Evolutionary conservation across 768 basidiomycete species (phyloP).

Genomic region (Tylopilus subfusipes): DNA sequence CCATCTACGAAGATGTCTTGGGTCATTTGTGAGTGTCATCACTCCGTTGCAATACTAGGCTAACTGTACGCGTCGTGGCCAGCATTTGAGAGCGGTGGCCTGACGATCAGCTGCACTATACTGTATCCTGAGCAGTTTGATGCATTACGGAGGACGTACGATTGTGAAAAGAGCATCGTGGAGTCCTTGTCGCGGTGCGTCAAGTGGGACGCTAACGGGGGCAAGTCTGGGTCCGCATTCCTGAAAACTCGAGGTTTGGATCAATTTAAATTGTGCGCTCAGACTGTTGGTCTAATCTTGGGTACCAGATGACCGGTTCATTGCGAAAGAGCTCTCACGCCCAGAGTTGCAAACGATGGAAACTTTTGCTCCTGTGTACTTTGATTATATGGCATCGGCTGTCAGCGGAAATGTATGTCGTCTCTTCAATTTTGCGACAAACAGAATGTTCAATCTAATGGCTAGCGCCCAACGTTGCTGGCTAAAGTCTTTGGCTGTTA

Average conservation of each 20-base stretch:
- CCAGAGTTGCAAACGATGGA: conserved; percentile 94
- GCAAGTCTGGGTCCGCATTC: conserved; percentile 96
- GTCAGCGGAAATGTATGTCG: conserved; percentile 72
- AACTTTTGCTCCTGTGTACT: conserved; percentile 95
- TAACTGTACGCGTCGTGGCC: not conserved
- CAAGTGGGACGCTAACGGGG: conserved; percentile 94
- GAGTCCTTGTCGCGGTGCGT: conserved; percentile 92
- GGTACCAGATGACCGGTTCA: conserved; percentile 88
- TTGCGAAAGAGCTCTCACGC: conserved; percentile 92
- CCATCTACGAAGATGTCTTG: conserved; percentile 79
- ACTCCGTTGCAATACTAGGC: not conserved
- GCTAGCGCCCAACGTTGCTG: conserved; percentile 84
- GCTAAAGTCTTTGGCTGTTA: conserved; percentile 98
- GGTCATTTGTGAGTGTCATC: conserved; percentile 62
- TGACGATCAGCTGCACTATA: conserved; percentile 90
- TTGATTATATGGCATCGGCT: conserved; percentile 97
- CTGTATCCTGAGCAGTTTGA: conserved; percentile 98
- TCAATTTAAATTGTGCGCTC: not conserved
- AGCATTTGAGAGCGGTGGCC: conserved; percentile 89
- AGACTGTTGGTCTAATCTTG: not conserved
- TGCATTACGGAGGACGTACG: conserved; percentile 84
- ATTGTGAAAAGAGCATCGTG: conserved; percentile 91
- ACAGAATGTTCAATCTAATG: conserved; percentile 4
- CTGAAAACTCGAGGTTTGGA: conserved; percentile 84
- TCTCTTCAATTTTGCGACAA: not conserved